Evolutionary conservation across 352 stramenopile genomes (phyloP), one percentile per base, ranked within the genome.

Genomic region (Globisporangium carolinianum): DNA sequence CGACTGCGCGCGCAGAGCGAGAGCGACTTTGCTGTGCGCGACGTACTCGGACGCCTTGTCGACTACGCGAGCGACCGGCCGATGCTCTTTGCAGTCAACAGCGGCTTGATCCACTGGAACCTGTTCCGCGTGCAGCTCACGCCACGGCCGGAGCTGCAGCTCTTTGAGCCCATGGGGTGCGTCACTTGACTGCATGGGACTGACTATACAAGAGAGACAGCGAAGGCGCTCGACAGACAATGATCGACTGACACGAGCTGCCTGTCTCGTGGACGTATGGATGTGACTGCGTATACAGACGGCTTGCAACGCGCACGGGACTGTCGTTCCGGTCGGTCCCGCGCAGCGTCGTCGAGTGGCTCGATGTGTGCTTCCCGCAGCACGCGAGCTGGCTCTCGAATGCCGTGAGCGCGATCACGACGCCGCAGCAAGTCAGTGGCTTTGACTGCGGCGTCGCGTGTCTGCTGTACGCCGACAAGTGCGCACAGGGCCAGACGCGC

Each of bases 391-490:
- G 85, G 85, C 54, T 87, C 35, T 47, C 67, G 24, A 63, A 60
- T 6, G 75, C 76, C 11, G 79, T 82, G 60, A 91, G 77, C 37
- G 85, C 81, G 2, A 93, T 95, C 61, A 94, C 85, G 3, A 62
- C 68, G n/a, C 81, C 80, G 49, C 87, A 96, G 61, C 87, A 96
- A 68, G 66, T 89, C 37, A 96, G 81, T n/a, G 85, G 85, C 47
- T 96, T 91, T 39, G 88, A 97, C 68, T 97, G 88, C 58, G 88
- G 86, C 10, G 86, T 96, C 36, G 86, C 88, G 9, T 93, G 83
- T 45, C 60, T 96, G 39, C 61, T 96, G 55, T 97, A 96, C 61
- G 86, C 86, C 5, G 83, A 95, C 65, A 95, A 93, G 60, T 89
- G 78, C 50, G 83, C 71, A 2, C 76, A 80, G 32, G 81, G 79